Base-by-base conservation (phyloP, 768 basidiomycete genomes). In the Tricholoma terreum region DNA sequence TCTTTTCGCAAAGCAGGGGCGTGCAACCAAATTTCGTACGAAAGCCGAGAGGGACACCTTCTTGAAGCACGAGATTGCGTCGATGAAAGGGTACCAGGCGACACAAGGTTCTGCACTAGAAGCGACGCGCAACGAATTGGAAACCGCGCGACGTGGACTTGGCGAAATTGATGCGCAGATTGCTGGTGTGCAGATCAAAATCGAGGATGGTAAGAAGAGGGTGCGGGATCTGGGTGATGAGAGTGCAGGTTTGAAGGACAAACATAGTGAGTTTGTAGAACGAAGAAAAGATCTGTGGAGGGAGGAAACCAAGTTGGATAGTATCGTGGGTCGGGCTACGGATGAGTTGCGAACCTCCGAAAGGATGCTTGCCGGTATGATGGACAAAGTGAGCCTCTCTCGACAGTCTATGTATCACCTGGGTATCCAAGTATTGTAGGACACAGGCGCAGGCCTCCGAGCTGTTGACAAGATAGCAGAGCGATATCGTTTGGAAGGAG, bases 251-350 rank as follows among this genome's bases (percentile, higher is more conserved):
- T 69, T 92, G 50, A 90, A 86, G 70, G 86, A 89, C 55, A 76
- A 89, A 65, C 81, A 87, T 61, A 79, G 78, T 22, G 87, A 84
- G 51, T 73, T 89, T 67, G 80, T 75, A 43, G 96, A 98, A 72
- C 81, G 84, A 69, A 76, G 94, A 63, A 97, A 96, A 79, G 94
- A 96, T 52, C 70, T 93, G 31, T 98, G 97, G 96, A 80, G 95
- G 63, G 94, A 96, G 70, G 96, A 98, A 59, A 87, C 92, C 0
- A 96, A 92, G 70, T 73, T 97, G 42, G 85, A 89, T 60, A 87
- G 87, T 56, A 77, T 88, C 14, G 85, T 92, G 2, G 80, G 80
- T 33, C 83, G 92, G 53, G 93, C 92, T 2, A 78, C 78, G 11
- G 89, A 92, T 56, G 91, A 98, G 69, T 75, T 96, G 63, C 82